phyloP scores from a whole-genome alignment of 352 stramenopile species.

The Pythium vanterpoolii region DNA sequence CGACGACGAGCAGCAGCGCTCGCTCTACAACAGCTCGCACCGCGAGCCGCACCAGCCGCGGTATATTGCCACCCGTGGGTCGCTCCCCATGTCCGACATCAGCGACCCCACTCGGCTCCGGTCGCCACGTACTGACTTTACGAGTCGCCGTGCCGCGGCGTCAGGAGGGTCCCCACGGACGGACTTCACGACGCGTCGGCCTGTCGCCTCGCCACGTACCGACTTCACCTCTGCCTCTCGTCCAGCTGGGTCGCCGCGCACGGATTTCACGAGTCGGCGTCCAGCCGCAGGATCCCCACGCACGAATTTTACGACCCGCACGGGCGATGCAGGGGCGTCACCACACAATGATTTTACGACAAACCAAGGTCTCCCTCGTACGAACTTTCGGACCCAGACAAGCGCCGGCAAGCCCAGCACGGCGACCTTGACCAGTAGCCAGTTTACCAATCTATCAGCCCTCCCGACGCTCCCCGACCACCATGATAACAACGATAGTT shows the following conservation, averaged over 20 bases:
- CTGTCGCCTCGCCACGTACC: neutral
- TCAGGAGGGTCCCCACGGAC: neutral
- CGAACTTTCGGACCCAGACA: conserved; percentile 11
- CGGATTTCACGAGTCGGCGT: neutral
- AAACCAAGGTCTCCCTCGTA: conserved; percentile 4
- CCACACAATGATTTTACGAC: conserved; percentile 14
- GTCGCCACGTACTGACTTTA: conserved; percentile 1
- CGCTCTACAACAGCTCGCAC: conserved; percentile 23
- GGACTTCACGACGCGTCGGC: neutral
- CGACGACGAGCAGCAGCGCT: conserved; percentile 51
- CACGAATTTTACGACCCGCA: conserved; percentile 8
- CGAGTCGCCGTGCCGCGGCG: neutral
- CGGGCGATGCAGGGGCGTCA: neutral
- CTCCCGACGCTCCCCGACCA: neutral
- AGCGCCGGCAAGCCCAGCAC: conserved; percentile 10
- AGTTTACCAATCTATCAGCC: conserved; percentile 35
- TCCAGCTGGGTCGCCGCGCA: neutral
- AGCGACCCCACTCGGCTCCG: neutral
- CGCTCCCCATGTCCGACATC: neutral
- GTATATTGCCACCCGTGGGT: neutral
- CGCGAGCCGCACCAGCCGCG: neutral
- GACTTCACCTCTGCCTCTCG: conserved; percentile 1
- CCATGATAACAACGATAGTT: conserved; percentile 2
- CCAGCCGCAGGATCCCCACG: neutral
- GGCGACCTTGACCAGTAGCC: conserved; percentile 3